These are phyloP conservation scores for Cladophialophora yegresii DNA, from an alignment of 2,329 filamentous ascomycete species.

Conservation along the genomic window DNA sequence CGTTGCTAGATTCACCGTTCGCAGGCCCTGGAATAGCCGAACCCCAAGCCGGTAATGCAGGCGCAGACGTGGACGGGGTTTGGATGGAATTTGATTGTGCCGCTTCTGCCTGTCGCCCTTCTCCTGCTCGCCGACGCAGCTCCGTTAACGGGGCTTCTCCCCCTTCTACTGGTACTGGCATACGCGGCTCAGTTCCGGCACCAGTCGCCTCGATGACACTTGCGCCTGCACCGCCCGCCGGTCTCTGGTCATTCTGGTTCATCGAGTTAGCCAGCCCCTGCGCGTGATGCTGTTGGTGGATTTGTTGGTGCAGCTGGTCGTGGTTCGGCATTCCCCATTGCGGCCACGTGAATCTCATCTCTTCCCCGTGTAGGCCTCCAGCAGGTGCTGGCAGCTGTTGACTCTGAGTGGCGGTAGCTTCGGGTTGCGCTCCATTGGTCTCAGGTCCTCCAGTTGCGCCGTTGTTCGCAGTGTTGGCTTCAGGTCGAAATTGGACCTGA, in stretches of 20 bases:
- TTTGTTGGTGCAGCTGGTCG: constrained; percentile 2
- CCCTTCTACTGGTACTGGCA: neutral
- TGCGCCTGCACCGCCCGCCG: neutral
- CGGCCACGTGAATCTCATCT: neutral
- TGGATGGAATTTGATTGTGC: neutral
- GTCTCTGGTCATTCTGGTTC: neutral
- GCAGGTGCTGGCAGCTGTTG: constrained; percentile 3
- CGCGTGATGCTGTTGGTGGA: constrained; percentile 1
- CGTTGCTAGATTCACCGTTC: constrained; percentile 2
- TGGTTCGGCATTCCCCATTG: neutral
- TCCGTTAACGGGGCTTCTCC: neutral
- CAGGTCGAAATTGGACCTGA: neutral
- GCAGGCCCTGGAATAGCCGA: constrained; percentile 1
- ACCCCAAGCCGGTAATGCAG: constrained; percentile 26
- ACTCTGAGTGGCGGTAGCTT: neutral
- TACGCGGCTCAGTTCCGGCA: neutral
- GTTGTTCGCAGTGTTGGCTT: neutral
- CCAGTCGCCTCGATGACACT: neutral
- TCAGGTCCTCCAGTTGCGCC: constrained; percentile 9
- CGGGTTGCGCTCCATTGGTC: constrained; percentile 2
- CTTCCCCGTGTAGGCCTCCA: neutral
- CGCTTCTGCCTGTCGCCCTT: neutral
- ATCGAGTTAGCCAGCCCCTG: neutral
- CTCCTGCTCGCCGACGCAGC: neutral
- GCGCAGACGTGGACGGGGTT: neutral